phyloP scores from a whole-genome alignment of 1,284 basidiomycete species.

The Naganishia sp. region DNA sequence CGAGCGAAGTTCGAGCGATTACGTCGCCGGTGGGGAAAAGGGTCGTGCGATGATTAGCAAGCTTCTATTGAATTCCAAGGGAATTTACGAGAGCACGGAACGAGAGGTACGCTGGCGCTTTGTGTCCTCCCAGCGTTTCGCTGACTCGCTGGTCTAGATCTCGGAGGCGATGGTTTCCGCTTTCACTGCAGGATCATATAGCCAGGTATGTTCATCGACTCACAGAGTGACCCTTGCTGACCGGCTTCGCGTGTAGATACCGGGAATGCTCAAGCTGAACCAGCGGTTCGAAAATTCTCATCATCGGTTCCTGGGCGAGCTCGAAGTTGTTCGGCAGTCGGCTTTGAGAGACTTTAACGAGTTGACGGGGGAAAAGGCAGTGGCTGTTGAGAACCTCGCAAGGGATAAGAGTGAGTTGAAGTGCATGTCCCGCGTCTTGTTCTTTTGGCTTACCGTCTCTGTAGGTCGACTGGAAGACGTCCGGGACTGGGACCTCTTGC shows the following conservation, averaged over 20 bases:
- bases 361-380: conserved; percentile 18
- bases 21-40: conserved; percentile 30
- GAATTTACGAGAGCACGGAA: conserved; percentile 32
- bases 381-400: conserved; percentile 19
- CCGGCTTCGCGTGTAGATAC: conserved; percentile 13
- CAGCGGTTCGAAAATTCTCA: conserved; percentile 30
- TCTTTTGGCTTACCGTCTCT: background rate
- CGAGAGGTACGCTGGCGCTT: conserved; percentile 14
- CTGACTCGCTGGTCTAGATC: conserved; percentile 13
- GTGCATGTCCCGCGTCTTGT: background rate
- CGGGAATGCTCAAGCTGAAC: conserved; percentile 32
- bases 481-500: conserved; percentile 34
- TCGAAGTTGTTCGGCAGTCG: conserved; percentile 32
- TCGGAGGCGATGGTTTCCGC: conserved; percentile 26
- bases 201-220: conserved; percentile 21
- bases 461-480: conserved; percentile 22
- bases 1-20: conserved; percentile 31
- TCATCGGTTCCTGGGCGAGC: conserved; percentile 29
- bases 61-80: conserved; percentile 28
- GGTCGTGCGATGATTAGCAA: conserved; percentile 24
- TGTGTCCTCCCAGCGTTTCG: background rate
- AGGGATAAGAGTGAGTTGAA: conserved; percentile 10
- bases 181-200: conserved; percentile 29
- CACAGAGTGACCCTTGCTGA: background rate
- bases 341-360: conserved; percentile 32